A percentile compares a stretch with the other conserved stretches of the same genome.
phyloP scores from a whole-genome alignment of 2,329 filamentous ascomycete genomes.

The Periconia sp. region DNA sequence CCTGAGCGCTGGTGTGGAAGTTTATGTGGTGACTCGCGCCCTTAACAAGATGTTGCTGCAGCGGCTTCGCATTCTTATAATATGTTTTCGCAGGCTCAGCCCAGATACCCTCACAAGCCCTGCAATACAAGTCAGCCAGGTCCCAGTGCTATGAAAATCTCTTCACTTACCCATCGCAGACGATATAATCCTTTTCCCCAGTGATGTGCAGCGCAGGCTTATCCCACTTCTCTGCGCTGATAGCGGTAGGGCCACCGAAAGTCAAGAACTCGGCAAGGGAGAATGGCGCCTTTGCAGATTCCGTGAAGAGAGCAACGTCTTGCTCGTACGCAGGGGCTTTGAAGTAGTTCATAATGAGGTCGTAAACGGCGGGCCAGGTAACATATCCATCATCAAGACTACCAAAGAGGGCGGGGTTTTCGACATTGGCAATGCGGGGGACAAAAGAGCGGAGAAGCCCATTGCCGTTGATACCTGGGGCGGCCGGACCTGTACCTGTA shows the following conservation, averaged over 20 bases:
- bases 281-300: slow-evolving; percentile 17
- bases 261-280: slow-evolving; percentile 16
- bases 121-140: too few species aligned
- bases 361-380: slow-evolving; percentile 19
- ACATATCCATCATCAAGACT: slow-evolving; percentile 32
- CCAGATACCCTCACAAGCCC: slow-evolving; percentile 23
- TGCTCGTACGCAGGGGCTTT: slow-evolving; percentile 13
- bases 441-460: slow-evolving; percentile 22
- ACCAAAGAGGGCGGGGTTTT: slow-evolving; percentile 20
- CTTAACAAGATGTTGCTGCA: slow-evolving; percentile 24
- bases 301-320: slow-evolving; percentile 15
- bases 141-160: too few species aligned
- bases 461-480: slow-evolving; percentile 13
- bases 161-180: slow-evolving; percentile 35
- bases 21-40: slow-evolving; percentile 32
- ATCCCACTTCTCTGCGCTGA: slow-evolving; percentile 13
- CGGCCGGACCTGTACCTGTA: not conserved
- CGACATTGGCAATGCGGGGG: slow-evolving; percentile 28
- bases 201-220: slow-evolving; percentile 16
- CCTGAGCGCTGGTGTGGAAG: slow-evolving; percentile 29
- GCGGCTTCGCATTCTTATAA: slow-evolving; percentile 28
- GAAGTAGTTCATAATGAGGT: slow-evolving; percentile 19
- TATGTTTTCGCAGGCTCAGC: slow-evolving; percentile 21
- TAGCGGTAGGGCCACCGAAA: slow-evolving; percentile 8
- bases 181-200: slow-evolving; percentile 27